A percentile compares a stretch with the other conserved stretches of the same genome.
Evolutionary conservation across 257 asterid genomes (phyloP).

Genomic region (Echites panduratus): DNA sequence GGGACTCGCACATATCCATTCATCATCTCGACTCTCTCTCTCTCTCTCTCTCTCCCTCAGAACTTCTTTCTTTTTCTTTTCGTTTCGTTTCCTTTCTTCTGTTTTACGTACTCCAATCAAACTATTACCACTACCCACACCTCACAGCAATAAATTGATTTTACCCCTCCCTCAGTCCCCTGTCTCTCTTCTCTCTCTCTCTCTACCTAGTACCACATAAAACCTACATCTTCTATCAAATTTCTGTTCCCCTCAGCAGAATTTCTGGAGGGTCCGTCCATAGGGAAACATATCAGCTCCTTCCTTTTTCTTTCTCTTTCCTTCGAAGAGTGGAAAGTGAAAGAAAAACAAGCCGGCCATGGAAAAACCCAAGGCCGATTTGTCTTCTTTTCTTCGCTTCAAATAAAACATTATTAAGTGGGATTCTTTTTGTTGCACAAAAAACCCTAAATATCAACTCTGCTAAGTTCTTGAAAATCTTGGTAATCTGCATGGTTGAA

Average conservation of each 20-base stretch:
- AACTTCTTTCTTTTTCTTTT: neutral
- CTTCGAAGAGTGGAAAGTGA: neutral
- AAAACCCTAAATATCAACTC: neutral
- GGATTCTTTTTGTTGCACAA: neutral
- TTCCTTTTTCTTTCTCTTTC: neutral
- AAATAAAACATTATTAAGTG: too few species aligned
- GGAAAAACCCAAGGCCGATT: neutral
- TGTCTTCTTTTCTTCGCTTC: neutral
- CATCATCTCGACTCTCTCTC: neutral
- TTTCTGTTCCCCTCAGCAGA: slow-evolving; percentile 14
- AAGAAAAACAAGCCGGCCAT: neutral
- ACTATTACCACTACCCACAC: neutral
- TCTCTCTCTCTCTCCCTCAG: neutral
- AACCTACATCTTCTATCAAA: neutral
- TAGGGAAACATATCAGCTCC: too few species aligned
- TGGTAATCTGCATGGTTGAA: neutral
- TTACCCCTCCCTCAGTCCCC: slow-evolving; percentile 8
- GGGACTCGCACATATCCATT: slow-evolving; percentile 24
- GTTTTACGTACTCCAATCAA: slow-evolving; percentile 15
- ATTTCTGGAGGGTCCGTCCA: slow-evolving; percentile 18
- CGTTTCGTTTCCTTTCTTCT: too few species aligned
- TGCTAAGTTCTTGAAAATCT: neutral
- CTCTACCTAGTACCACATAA: neutral
- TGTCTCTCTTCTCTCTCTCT: neutral
- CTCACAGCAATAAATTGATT: slow-evolving; percentile 16